phyloP scores from a whole-genome alignment of 192 early-diverging fungal genomes.

The Linnemannia exigua region DNA sequence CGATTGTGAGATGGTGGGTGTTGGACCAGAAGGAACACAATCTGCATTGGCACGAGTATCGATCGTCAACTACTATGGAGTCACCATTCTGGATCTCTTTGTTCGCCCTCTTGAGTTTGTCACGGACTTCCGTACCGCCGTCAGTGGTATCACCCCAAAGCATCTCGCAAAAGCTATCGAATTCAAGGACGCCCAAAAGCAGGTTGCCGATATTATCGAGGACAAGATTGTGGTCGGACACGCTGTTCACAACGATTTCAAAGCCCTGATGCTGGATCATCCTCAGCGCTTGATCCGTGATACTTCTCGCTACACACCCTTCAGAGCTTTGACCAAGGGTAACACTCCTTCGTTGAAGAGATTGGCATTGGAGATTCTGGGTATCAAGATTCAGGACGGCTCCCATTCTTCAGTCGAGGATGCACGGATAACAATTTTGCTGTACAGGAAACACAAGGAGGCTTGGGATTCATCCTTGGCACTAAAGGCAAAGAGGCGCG shows the following conservation, averaged over 20 bases:
- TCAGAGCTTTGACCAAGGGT: constrained; percentile 75
- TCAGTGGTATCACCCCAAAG: constrained; percentile 92
- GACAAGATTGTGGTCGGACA: constrained; percentile 94
- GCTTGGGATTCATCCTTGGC: constrained; percentile 84
- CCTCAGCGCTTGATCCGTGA: constrained; percentile 85
- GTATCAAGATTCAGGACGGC: constrained; percentile 88
- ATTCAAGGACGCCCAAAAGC: constrained; percentile 85
- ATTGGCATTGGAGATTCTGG: constrained; percentile 81
- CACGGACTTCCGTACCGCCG: constrained; percentile 93
- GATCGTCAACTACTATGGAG: constrained; percentile 95
- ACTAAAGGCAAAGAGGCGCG: constrained; percentile 40
- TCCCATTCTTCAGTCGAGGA: constrained; percentile 94
- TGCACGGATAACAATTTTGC: constrained; percentile 89
- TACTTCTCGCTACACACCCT: constrained; percentile 84
- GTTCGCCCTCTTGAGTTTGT: constrained; percentile 88
- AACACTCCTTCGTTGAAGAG: constrained; percentile 79
- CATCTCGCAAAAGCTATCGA: constrained; percentile 73
- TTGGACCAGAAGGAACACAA: constrained; percentile 82
- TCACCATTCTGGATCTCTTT: constrained; percentile 85
- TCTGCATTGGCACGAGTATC: constrained; percentile 95
- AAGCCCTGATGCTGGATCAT: constrained; percentile 84
- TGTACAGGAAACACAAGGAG: constrained; percentile 87
- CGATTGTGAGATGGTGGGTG: constrained; percentile 99
- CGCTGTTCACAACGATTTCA: constrained; percentile 91
- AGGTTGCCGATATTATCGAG: constrained; percentile 86